These are phyloP conservation scores for Metroxylon sagu DNA, from an alignment of 176 grass and related monocot species.

Conservation along the genomic window DNA sequence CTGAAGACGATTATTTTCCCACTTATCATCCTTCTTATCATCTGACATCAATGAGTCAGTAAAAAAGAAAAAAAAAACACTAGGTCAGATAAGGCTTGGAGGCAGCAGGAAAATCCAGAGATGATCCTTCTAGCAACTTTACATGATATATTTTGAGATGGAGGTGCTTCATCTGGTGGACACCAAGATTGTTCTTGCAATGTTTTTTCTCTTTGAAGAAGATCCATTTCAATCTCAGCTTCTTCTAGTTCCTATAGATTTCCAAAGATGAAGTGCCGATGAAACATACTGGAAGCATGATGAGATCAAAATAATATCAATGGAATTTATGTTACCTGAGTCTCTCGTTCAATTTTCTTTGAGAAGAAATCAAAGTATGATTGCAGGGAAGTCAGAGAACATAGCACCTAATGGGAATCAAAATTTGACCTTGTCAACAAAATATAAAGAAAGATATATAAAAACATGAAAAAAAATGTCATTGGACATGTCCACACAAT, in stretches of 20 bases:
- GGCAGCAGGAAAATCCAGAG: not conserved
- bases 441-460: too few relatives aligned
- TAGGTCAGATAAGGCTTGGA: not conserved
- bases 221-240: conserved; percentile 88
- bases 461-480: too few relatives aligned
- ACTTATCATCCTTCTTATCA: conserved; percentile 43
- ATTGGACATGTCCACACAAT: too few relatives aligned
- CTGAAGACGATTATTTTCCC: conserved; percentile 50
- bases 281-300: conserved; percentile 10
- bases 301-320: conserved; percentile 14
- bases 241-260: conserved; percentile 86
- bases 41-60: conserved; percentile 35
- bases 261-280: conserved; percentile 5
- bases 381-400: conserved; percentile 68
- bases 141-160: conserved; percentile 30
- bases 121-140: not conserved
- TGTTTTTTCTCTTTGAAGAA: conserved; percentile 62
- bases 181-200: conserved; percentile 19
- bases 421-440: too few relatives aligned
- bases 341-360: conserved; percentile 51
- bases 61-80: not conserved
- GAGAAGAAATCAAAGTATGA: conserved; percentile 88
- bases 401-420: conserved; percentile 44
- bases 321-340: conserved; percentile 45
- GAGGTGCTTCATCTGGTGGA: conserved; percentile 21